Base-by-base conservation (phyloP, 371 early-diverging fungal species). In the Parasitella parasitica region DNA sequence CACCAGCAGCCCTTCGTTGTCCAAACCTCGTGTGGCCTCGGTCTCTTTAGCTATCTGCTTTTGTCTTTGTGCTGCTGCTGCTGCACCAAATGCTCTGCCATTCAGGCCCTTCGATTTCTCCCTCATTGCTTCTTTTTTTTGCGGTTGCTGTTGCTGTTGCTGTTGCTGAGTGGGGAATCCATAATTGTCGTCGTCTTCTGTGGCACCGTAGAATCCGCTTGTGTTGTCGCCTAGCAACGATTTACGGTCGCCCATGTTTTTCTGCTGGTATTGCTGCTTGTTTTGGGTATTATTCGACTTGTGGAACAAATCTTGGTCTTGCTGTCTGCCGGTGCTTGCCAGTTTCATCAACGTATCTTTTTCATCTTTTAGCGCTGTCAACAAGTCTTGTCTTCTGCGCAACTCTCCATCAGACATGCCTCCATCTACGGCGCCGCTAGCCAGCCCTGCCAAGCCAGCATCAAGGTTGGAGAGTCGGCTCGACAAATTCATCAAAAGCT, bases 341-440 rank as follows among this genome's bases (percentile, higher is more conserved):
- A 87, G 63, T 48, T 81, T 81, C 55, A 78, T 71, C 65, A 92
- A 63, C 2, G 86, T 77, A 27, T 88, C 84, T 18, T 83, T 84
- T 60, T 93, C 93, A 54, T 89, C 89, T 63, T 86, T 89, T 30
- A 93, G 68, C 20, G 83, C 82, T 48, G 76, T 71, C 52, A 95
- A 63, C 83, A 91, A 78, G 72, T 95, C 95, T 59, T 88, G 88
- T 54, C 94, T 83, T 63, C 95, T 77, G 16, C 89, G 76, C 35
- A 87, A 60, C 63, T 94, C 94, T 7, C 91, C 91, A 27, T 86
- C 84, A 0, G 89, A 85, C 73, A 89, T 76, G 38, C 55, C 54
- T 4, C 57, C 61, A 35, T 58, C 59, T 2, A 54, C 61, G 1
- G 36, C 26, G 16, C 28, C 41, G 22, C 72, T 38, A 30, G 88